phyloP scores from a whole-genome alignment of 2,329 filamentous ascomycete genomes.

The Cladosporium sp. region DNA sequence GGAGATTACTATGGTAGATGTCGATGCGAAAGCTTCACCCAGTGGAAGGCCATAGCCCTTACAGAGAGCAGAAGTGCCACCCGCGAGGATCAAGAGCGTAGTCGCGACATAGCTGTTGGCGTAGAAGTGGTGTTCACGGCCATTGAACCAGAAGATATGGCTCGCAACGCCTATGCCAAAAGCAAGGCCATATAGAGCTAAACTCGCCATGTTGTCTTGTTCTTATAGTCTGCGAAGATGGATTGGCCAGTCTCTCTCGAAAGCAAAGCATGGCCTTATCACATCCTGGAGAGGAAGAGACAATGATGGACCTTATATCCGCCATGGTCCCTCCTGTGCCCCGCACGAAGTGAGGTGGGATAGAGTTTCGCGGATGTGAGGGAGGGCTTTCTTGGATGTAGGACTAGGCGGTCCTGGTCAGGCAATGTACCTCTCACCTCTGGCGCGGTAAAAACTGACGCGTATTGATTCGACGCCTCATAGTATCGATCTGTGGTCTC shows the following conservation, averaged over 20 bases:
- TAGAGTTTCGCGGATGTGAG: neutral
- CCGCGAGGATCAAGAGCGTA: slow-evolving; percentile 28
- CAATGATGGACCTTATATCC: neutral
- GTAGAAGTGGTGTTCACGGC: slow-evolving; percentile 35
- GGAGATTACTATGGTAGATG: slow-evolving; percentile 21
- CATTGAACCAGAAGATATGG: slow-evolving; percentile 32
- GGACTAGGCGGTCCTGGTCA: neutral
- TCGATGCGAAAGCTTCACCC: slow-evolving; percentile 22
- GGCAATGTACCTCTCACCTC: neutral
- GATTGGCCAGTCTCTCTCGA: neutral
- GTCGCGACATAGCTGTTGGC: slow-evolving; percentile 29
- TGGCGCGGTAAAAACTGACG: neutral
- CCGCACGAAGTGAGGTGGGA: neutral
- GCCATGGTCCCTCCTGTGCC: neutral
- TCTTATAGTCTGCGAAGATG: neutral
- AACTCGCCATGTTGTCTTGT: slow-evolving; percentile 6
- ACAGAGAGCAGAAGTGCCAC: slow-evolving; percentile 23
- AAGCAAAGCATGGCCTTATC: neutral
- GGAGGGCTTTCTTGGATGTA: neutral
- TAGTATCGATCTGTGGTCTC: neutral
- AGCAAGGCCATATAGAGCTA: slow-evolving; percentile 5
- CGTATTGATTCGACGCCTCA: neutral
- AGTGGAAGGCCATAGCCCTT: slow-evolving; percentile 26
- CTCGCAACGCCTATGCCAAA: slow-evolving; percentile 25
- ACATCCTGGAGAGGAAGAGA: neutral